Evolutionary conservation across 1,284 basidiomycete genomes (phyloP), one percentile per base, ranked within the genome.

Genomic region (Gomphus sp.): DNA sequence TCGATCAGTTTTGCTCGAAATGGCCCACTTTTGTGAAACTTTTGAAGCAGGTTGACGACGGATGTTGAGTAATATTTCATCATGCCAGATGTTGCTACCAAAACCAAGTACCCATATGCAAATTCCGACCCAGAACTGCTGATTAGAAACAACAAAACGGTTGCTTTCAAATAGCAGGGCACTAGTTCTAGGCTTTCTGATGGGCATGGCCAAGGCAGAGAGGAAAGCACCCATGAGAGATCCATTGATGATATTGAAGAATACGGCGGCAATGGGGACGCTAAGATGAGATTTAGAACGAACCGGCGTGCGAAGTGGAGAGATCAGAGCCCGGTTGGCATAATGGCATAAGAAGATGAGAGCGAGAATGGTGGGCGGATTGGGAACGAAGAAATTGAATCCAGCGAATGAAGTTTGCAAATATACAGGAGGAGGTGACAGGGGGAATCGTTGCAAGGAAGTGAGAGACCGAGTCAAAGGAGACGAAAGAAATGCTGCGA

Each of bases 1-100:
- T 50, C 60, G 10, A 31, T 56, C 50, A 25, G 51, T n/a, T 54
- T 62, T 33, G 18, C 33, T 39, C 62, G 66, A 48, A 66, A 69
- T 1, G 63, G 69, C 62, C 10, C 10, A 7, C 36, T 22, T 44
- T 28, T 53, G n/a, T 5, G 12, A 10, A 10, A 31, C 18, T 31
- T 44, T 41, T 2, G n/a, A 37, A 3, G 7, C 41, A 14, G 60
- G 31, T 12, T 57, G 49, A 43, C 82, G 76, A 18, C 87, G 80
- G 52, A 90, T 76, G 68, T 91, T 78, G 65, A 93, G 79, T 10
- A 97, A 81, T 18, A 97, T 79, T 71, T 95, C 92, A 71, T 97
- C 93, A 70, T 97, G 93, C 56, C 80, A 76, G 39, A 96, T 76
- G 68, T 97, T 97, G 0, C 91, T 89, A 0, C 72, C 73, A 49